phyloP scores from a whole-genome alignment of 495 filamentous ascomycete genomes.

The Articulospora tetracladia region DNA sequence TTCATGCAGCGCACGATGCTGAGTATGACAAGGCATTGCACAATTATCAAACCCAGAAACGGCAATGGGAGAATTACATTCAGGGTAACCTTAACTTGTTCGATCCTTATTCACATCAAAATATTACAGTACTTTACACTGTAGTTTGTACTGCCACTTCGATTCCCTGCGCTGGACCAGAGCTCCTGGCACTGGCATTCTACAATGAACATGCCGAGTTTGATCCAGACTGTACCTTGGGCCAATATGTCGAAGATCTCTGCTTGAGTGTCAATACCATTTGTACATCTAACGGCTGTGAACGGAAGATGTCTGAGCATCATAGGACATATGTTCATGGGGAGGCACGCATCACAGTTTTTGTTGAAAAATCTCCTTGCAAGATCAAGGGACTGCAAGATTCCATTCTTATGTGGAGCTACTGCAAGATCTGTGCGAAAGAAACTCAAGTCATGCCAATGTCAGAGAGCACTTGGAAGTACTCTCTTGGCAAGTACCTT shows the following conservation, averaged over 20 bases:
- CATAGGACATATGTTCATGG: constrained; percentile 97
- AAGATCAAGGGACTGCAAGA: constrained; percentile 69
- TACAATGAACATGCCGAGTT: constrained; percentile 83
- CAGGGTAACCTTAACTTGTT: constrained; percentile 81
- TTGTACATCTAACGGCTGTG: constrained; percentile 82
- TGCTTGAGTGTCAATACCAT: constrained; percentile 68
- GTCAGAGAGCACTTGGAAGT: constrained; percentile 96
- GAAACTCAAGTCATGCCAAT: constrained; percentile 90
- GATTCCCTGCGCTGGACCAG: constrained; percentile 87
- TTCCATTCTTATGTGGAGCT: constrained; percentile 95
- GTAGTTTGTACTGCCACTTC: constrained; percentile 87
- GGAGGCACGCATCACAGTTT: constrained; percentile 85
- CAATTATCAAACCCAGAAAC: constrained; percentile 89
- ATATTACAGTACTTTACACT: constrained; percentile 91
- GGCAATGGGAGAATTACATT: constrained; percentile 92
- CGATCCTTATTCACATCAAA: constrained; percentile 91
- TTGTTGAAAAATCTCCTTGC: constrained; percentile 71
- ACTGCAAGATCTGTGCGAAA: constrained; percentile 83
- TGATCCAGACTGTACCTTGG: constrained; percentile 86
- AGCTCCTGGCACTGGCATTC: constrained; percentile 79
- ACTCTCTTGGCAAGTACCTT: constrained; percentile 96
- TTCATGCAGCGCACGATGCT: constrained; percentile 90
- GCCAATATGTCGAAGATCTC: constrained; percentile 92
- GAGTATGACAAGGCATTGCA: constrained; percentile 95
- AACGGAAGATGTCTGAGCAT: constrained; percentile 85